Evolutionary conservation across 2,329 filamentous ascomycete species (phyloP).

Genomic region (Ophiocordyceps camponoti-saundersi): DNA sequence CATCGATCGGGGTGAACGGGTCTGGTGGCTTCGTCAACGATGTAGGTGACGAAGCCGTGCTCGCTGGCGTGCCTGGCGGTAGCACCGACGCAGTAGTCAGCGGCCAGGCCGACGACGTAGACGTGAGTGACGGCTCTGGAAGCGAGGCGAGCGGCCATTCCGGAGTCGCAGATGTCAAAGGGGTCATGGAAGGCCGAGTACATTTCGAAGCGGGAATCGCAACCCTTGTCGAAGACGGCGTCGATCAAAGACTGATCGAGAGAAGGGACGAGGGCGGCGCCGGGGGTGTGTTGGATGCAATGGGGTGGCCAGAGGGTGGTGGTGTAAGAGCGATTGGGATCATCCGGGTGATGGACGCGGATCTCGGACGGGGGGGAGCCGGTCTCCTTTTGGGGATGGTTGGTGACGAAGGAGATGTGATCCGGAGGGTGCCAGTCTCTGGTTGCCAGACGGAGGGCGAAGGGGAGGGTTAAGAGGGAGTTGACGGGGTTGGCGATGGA

Average conservation of each 20-base stretch:
- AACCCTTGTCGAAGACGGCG: constrained; percentile 60
- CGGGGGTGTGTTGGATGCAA: constrained; percentile 60
- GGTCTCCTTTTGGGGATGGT: constrained; percentile 46
- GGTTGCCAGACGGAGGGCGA: constrained; percentile 64
- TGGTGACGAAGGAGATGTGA: constrained; percentile 79
- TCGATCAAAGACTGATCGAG: constrained; percentile 46
- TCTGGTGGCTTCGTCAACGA: constrained; percentile 64
- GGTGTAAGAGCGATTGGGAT: constrained; percentile 43
- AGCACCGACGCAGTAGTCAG: constrained; percentile 74
- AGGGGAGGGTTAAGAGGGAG: constrained; percentile 52
- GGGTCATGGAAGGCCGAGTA: constrained; percentile 83
- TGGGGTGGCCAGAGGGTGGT: constrained; percentile 78
- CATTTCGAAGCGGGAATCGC: constrained; percentile 64
- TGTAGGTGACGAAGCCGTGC: constrained; percentile 60
- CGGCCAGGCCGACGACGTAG: constrained; percentile 71
- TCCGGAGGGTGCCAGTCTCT: constrained; percentile 74
- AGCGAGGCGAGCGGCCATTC: constrained; percentile 41
- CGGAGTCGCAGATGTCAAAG: constrained; percentile 48
- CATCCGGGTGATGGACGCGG: constrained; percentile 48
- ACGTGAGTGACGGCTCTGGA: constrained; percentile 53
- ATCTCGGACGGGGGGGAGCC: constrained; percentile 50
- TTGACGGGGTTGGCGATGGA: constrained; percentile 58
- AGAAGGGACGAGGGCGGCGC: constrained; percentile 58
- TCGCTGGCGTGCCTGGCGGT: constrained; percentile 64
- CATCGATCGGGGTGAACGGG: constrained; percentile 49